These are phyloP conservation scores for Dispira simplex DNA, from an alignment of 192 early-diverging fungal genomes.

Conservation along the genomic window DNA sequence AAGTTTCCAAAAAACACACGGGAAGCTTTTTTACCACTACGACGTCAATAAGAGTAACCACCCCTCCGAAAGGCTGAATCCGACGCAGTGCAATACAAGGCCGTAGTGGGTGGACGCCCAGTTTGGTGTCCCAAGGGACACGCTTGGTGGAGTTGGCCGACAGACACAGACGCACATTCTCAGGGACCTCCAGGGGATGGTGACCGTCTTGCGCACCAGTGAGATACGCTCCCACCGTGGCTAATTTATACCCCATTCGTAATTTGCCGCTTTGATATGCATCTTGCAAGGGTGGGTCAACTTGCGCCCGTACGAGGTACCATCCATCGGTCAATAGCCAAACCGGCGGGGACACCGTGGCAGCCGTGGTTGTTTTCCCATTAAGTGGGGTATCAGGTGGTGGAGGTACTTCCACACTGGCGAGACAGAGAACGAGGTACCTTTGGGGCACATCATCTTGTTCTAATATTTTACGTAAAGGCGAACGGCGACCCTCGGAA, in stretches of 20 bases:
- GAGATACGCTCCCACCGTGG: not conserved
- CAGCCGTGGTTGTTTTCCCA: no score
- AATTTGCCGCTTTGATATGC: not conserved
- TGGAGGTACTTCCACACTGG: no score
- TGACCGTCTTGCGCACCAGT: not conserved
- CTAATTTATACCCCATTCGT: not conserved
- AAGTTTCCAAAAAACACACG: not conserved
- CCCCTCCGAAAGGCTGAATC: not conserved
- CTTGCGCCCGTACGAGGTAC: not conserved
- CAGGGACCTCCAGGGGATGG: not conserved
- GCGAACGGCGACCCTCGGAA: not conserved
- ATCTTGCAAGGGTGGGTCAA: not conserved
- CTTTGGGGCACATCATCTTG: not conserved
- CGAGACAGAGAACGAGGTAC: not conserved
- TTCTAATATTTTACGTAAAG: not conserved
- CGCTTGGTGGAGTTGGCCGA: not conserved
- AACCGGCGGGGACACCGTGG: no score
- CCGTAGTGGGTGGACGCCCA: not conserved
- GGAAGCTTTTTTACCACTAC: not conserved
- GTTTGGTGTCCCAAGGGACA: not conserved
- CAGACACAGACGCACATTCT: not conserved
- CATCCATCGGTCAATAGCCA: slow-evolving; percentile 3
- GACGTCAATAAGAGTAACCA: not conserved
- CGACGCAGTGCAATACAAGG: not conserved
- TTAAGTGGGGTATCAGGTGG: no score